Evolutionary conservation across 495 filamentous ascomycete species (phyloP).

Genomic region (Bathelium albidoporum): DNA sequence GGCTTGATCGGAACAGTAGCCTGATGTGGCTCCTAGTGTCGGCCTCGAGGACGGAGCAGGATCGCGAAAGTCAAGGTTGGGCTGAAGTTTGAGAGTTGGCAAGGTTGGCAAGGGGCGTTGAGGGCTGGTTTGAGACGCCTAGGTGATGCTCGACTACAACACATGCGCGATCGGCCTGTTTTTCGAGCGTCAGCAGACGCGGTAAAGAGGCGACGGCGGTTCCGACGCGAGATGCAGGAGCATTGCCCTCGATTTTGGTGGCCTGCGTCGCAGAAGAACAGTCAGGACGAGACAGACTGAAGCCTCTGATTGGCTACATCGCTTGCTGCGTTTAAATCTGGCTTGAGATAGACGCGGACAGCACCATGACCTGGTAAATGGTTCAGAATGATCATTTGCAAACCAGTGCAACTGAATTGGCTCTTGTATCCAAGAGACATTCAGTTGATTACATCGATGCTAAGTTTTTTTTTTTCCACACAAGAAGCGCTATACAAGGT

Average conservation of each 20-base stretch:
- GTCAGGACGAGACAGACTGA: not conserved
- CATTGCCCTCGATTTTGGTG: not conserved
- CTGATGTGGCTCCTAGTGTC: not conserved
- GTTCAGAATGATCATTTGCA: too few species aligned
- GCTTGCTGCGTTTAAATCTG: not conserved
- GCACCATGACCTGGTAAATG: too few species aligned
- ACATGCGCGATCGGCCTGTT: not conserved
- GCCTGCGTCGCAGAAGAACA: not conserved
- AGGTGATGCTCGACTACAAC: not conserved
- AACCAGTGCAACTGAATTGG: too few species aligned
- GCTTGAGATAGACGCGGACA: not conserved
- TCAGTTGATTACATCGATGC: too few species aligned
- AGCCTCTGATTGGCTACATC: not conserved
- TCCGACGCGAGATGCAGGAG: not conserved
- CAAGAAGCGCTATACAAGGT: too few species aligned
- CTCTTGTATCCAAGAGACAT: too few species aligned
- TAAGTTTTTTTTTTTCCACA: too few species aligned
- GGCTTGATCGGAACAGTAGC: not conserved
- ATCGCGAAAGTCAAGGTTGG: not conserved
- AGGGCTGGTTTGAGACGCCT: not conserved
- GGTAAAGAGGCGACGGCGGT: not conserved
- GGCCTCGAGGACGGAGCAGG: not conserved
- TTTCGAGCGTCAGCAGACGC: not conserved
- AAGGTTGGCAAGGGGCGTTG: not conserved
- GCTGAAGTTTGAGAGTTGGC: constrained; percentile 4